A percentile compares a stretch with the other conserved stretches of the same genome.
Evolutionary conservation across 139 green algal species (phyloP).

Genomic region (Tetraselmis chui): DNA sequence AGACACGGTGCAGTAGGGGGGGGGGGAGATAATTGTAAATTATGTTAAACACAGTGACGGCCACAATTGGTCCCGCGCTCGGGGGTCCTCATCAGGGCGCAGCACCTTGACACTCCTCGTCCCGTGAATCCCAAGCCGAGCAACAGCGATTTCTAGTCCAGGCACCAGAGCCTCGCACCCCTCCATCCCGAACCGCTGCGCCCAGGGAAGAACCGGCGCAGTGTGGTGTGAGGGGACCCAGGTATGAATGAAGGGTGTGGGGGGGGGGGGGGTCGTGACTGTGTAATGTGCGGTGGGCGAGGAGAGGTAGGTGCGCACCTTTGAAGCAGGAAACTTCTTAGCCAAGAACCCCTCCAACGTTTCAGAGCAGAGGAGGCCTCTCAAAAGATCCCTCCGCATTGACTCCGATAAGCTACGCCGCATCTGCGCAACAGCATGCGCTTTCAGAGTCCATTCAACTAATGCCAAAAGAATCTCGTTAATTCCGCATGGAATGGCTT

Average conservation of each 20-base stretch:
- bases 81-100: too few relatives aligned
- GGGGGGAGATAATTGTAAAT: too few relatives aligned
- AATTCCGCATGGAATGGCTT: constrained; percentile 20
- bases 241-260: background rate
- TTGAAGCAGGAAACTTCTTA: constrained; percentile 47
- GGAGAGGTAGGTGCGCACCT: constrained; percentile 20
- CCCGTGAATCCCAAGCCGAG: constrained; percentile 22
- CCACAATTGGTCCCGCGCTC: too few relatives aligned
- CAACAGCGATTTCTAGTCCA: constrained; percentile 31
- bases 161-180: constrained; percentile 54
- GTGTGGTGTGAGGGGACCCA: too few relatives aligned
- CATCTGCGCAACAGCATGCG: constrained; percentile 6
- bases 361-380: constrained; percentile 23
- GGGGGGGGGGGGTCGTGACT: background rate
- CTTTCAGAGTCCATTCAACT: background rate
- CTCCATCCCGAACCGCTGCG: constrained; percentile 55
- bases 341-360: constrained; percentile 51
- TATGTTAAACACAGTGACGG: too few relatives aligned
- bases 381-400: constrained; percentile 8
- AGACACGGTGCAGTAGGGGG: background rate
- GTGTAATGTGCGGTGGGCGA: background rate
- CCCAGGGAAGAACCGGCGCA: background rate
- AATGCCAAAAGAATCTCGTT: constrained; percentile 3
- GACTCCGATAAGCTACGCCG: constrained; percentile 4
- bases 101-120: constrained; percentile 36